Evolutionary conservation across 331 rosid genomes (phyloP).

Genomic region (Malus hybrid): DNA sequence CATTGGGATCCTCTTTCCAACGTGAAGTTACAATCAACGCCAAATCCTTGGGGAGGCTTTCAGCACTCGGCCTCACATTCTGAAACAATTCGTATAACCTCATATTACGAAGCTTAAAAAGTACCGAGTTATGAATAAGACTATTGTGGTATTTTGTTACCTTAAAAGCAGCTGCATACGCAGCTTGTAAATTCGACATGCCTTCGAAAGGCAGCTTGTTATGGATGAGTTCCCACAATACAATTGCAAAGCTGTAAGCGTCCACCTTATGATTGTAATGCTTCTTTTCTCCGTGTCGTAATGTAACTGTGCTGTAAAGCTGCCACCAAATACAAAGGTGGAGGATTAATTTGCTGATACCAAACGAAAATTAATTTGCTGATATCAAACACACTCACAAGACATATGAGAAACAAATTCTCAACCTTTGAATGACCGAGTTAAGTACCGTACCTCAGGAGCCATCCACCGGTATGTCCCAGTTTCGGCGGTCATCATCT

Average conservation of each 20-base stretch:
- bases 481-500: constrained; percentile 98
- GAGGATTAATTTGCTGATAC: constrained; percentile 11
- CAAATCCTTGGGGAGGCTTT: constrained; percentile 66
- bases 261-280: constrained; percentile 95
- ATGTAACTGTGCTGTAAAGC: constrained; percentile 97
- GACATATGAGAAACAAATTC: background rate
- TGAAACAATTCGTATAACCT: constrained; percentile 25
- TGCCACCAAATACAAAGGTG: constrained; percentile 29
- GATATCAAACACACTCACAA: constrained; percentile 1
- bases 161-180: constrained; percentile 97
- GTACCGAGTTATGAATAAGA: background rate
- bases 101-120: background rate
- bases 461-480: constrained; percentile 99
- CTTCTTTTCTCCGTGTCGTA: constrained; percentile 93
- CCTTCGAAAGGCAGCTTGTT: constrained; percentile 95
- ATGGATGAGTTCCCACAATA: constrained; percentile 93
- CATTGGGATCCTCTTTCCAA: constrained; percentile 89
- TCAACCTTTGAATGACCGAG: background rate
- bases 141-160: constrained; percentile 12
- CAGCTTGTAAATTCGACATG: constrained; percentile 95
- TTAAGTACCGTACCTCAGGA: constrained; percentile 53
- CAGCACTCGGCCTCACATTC: constrained; percentile 94
- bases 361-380: constrained; percentile 11
- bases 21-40: constrained; percentile 84
- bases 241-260: constrained; percentile 94